Evolutionary conservation across 129 eudicot species (phyloP), one percentile per base, ranked within the genome.

Genomic region (Calendula officinalis): DNA sequence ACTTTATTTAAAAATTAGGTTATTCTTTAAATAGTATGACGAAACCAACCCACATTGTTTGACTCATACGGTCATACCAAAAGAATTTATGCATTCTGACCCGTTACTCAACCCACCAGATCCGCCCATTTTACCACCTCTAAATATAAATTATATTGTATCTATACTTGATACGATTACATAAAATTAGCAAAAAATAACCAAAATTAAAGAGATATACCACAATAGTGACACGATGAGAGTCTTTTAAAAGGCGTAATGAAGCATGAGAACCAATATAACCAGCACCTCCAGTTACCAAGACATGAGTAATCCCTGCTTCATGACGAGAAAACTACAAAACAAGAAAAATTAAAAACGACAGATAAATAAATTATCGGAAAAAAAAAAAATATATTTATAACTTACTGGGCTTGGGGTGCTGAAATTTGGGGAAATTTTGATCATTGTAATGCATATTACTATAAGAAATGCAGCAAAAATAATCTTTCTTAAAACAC

Each of bases 381-480:
- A 65, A 16, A 55, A 15, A 59, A 70, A 62, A 45, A 51, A 65
- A 14, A 16, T 15, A 8, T 39, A 34, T 5, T 22, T 44, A 3
- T 5, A 35, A 40, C 65, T 74, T 85, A 89, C 97, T 51, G 74
- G 79, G 30, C 73, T 81, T 7, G 91, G 88, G 57, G 67, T 62
- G 56, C 58, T 68, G 72, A 84, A 61, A 59, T 59, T 62, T 27
- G 89, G 73, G 39, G 88, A 78, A 38, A 70, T 75, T 58, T 73
- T 90, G 59, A 83, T 64, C 70, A 90, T 68, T 49, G 75, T 51
- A 55, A 90, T 71, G 64, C 88, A 74, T 45, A 90, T 39, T 32
- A 83, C 83, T 55, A 80, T 70, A 33, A 83, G 63, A 33, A 64
- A 79, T 4, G 88, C 85, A 46, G 75, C 87, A 69, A 90, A 50